Percentiles rank a stretch among this genome's conserved stretches.
Evolutionary conservation across 768 basidiomycete genomes (phyloP).

Genomic region (Lentinus brumalis): DNA sequence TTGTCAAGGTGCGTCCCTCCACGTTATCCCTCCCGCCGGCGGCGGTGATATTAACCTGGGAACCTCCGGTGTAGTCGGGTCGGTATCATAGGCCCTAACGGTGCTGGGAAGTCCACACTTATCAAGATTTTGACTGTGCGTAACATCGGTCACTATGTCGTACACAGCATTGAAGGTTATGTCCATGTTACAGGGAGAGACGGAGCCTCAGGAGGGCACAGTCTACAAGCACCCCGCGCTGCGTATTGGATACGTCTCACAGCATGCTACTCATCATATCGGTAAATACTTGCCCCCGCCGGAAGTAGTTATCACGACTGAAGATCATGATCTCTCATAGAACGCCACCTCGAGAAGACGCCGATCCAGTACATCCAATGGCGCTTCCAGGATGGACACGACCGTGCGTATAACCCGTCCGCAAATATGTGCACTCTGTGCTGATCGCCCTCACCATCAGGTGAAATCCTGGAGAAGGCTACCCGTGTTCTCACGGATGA

Average conservation of each 20-base stretch:
- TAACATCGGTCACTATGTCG: constrained; percentile 8
- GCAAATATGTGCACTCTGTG: not conserved
- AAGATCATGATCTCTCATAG: constrained; percentile 37
- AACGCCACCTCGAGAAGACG: constrained; percentile 94
- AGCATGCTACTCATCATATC: constrained; percentile 97
- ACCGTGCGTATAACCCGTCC: constrained; percentile 58
- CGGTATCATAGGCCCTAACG: constrained; percentile 90
- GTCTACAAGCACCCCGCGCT: constrained; percentile 94
- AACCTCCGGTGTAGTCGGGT: constrained; percentile 63
- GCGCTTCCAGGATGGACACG: constrained; percentile 98
- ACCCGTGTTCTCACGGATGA: constrained; percentile 90
- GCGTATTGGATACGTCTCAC: constrained; percentile 95
- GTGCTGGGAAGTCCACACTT: constrained; percentile 94
- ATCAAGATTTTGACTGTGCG: constrained; percentile 89
- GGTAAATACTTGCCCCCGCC: constrained; percentile 41
- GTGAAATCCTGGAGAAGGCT: constrained; percentile 88
- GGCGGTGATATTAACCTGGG: constrained; percentile 17
- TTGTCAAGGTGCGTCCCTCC: constrained; percentile 69
- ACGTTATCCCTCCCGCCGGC: not conserved
- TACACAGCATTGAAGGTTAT: not conserved
- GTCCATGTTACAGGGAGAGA: constrained; percentile 69
- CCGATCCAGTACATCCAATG: constrained; percentile 97
- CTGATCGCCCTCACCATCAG: constrained; percentile 36
- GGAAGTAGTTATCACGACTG: constrained; percentile 18
- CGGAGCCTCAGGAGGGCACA: constrained; percentile 84